phyloP scores from a whole-genome alignment of 2,329 filamentous ascomycete genomes.

The Parasarocladium wereldwijsianum region DNA sequence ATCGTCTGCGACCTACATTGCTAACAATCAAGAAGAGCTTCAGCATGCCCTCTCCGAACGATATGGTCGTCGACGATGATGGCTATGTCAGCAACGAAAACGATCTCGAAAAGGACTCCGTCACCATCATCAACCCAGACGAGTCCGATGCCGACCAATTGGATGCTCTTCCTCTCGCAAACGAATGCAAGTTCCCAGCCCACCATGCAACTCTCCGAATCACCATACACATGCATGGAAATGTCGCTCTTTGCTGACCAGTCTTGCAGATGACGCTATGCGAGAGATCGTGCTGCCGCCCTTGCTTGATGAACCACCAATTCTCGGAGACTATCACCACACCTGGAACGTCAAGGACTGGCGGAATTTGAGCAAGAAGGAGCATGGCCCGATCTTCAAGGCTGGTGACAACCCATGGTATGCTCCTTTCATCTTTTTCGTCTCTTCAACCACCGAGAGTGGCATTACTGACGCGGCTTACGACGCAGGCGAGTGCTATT shows the following conservation, averaged over 20 bases:
- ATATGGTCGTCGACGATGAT: constrained; percentile 40
- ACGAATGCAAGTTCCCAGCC: constrained; percentile 31
- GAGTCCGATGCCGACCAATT: constrained; percentile 30
- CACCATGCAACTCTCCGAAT: constrained; percentile 1
- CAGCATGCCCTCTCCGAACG: constrained; percentile 39
- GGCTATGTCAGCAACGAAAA: constrained; percentile 37
- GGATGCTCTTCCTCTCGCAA: constrained; percentile 33
- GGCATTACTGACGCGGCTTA: neutral
- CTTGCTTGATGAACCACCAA: constrained; percentile 61
- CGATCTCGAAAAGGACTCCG: constrained; percentile 32
- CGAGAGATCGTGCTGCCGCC: constrained; percentile 63
- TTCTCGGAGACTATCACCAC: constrained; percentile 57
- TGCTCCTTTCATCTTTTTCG: constrained; percentile 14
- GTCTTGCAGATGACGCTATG: constrained; percentile 60
- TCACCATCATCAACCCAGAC: constrained; percentile 41
- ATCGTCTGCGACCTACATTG: constrained; percentile 13
- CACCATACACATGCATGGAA: neutral
- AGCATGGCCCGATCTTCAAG: constrained; percentile 78
- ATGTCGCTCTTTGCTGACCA: neutral
- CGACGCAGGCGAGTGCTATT: constrained; percentile 69
- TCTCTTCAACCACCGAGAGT: neutral
- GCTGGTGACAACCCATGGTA: constrained; percentile 81
- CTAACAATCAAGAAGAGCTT: constrained; percentile 25
- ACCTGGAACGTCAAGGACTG: constrained; percentile 87
- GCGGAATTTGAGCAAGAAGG: constrained; percentile 60